Conservation (phyloP, 1,284 basidiomycete genomes). For the Flammula alnicola region DNA sequence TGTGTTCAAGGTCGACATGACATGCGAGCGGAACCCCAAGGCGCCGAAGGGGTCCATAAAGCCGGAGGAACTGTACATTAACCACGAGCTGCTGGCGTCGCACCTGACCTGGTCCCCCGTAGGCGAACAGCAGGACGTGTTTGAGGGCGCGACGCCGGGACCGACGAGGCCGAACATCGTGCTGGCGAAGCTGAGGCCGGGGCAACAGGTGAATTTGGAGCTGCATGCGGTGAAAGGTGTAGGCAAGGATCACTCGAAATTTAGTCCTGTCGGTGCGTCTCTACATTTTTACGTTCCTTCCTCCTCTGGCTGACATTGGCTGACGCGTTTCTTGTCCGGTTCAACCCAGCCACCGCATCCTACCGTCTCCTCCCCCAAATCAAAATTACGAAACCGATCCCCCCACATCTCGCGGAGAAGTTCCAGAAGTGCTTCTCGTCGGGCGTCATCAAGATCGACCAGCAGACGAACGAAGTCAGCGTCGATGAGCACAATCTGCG, state of each 20-base stretch:
- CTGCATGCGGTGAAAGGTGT: conserved; percentile 93
- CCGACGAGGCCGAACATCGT: conserved; percentile 88
- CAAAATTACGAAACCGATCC: conserved; percentile 76
- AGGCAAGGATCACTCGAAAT: conserved; percentile 98
- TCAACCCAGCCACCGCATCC: conserved; percentile 80
- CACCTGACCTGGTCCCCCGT: conserved; percentile 85
- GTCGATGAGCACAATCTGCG: conserved; percentile 73
- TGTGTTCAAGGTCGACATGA: conserved; percentile 81
- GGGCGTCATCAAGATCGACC: conserved; percentile 83
- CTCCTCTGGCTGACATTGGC: too few species aligned
- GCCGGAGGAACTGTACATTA: conserved; percentile 68
- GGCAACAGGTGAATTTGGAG: conserved; percentile 85
- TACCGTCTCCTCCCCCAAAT: conserved; percentile 94
- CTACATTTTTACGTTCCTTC: background rate
- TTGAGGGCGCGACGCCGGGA: conserved; percentile 58
- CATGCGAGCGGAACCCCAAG: conserved; percentile 69
- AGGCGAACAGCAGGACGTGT: conserved; percentile 78
- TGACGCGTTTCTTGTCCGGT: background rate
- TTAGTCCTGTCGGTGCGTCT: conserved; percentile 89
- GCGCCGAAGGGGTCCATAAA: conserved; percentile 60
- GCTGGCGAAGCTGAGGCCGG: conserved; percentile 92
- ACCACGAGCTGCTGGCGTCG: conserved; percentile 78
- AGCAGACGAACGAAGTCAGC: conserved; percentile 56
- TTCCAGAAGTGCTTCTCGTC: conserved; percentile 90
- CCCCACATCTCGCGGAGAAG: conserved; percentile 68